phyloP scores from a whole-genome alignment of 305 asterid species.

The Withania somnifera region DNA sequence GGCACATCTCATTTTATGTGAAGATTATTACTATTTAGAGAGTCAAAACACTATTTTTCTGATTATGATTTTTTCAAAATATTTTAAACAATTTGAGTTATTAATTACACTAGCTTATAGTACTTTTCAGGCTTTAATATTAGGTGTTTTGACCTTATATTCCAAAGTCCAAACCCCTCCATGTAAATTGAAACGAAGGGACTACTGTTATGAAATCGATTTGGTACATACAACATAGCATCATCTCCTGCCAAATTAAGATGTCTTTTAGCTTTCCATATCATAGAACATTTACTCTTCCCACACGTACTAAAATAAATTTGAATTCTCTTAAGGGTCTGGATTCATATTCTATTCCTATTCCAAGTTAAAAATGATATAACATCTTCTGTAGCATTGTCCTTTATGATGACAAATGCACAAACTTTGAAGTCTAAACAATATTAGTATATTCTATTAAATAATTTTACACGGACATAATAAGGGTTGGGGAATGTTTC shows the following conservation, averaged over 20 bases:
- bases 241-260: neutral
- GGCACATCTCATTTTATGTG: neutral
- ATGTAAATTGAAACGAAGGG: neutral
- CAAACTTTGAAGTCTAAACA: neutral
- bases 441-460: neutral
- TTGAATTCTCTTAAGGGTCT: neutral
- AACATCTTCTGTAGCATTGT: neutral
- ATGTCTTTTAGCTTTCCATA: neutral
- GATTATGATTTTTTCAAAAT: neutral
- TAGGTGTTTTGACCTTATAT: neutral
- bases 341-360: neutral
- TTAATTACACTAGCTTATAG: neutral
- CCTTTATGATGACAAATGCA: neutral
- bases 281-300: neutral
- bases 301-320: neutral
- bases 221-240: too few relatives aligned
- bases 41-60: neutral
- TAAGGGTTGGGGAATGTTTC: neutral
- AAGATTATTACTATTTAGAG: neutral
- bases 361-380: neutral
- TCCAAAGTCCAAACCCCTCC: neutral
- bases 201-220: neutral
- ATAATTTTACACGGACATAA: neutral
- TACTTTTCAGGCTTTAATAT: neutral
- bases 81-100: neutral